phyloP scores from a whole-genome alignment of 371 early-diverging fungal genomes.

The Basidiobolus meristosporus region DNA sequence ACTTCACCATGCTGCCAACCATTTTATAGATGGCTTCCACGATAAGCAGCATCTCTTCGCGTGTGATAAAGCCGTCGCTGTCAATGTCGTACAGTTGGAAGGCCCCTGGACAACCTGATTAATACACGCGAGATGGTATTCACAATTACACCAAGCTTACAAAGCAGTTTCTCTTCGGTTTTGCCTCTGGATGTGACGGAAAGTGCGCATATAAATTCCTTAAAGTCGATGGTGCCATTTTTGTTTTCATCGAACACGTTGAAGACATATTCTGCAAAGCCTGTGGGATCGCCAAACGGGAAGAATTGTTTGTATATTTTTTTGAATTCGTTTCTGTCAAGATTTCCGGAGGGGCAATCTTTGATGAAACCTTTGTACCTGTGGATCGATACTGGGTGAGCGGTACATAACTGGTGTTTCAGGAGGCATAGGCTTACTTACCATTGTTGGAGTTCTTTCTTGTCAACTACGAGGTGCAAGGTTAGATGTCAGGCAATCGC shows the following conservation, averaged over 20 bases:
- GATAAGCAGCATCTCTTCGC: slow-evolving; percentile 73
- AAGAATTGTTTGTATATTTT: slow-evolving; percentile 92
- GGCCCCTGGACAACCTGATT: slow-evolving; percentile 10
- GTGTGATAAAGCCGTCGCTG: slow-evolving; percentile 71
- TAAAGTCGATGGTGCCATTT: slow-evolving; percentile 79
- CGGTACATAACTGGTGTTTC: not conserved
- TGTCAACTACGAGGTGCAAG: slow-evolving; percentile 43
- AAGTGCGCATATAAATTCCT: slow-evolving; percentile 79
- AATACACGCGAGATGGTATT: not conserved
- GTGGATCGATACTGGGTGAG: not conserved
- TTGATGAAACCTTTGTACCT: slow-evolving; percentile 89
- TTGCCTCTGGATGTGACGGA: slow-evolving; percentile 69
- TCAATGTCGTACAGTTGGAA: slow-evolving; percentile 83
- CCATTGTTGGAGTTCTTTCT: slow-evolving; percentile 90
- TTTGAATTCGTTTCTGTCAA: slow-evolving; percentile 73
- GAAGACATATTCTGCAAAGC: slow-evolving; percentile 82
- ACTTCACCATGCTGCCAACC: slow-evolving; percentile 77
- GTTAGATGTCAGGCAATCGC: not conserved
- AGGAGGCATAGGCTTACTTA: slow-evolving; percentile 8
- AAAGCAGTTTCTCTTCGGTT: slow-evolving; percentile 73
- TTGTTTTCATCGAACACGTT: slow-evolving; percentile 76
- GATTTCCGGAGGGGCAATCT: slow-evolving; percentile 75
- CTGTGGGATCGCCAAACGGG: slow-evolving; percentile 85
- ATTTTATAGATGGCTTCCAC: slow-evolving; percentile 88
- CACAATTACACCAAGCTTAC: slow-evolving; percentile 15